Evolutionary conservation across 106 monocot genomes (phyloP).

Genomic region (Acanthochlamys bracteata): DNA sequence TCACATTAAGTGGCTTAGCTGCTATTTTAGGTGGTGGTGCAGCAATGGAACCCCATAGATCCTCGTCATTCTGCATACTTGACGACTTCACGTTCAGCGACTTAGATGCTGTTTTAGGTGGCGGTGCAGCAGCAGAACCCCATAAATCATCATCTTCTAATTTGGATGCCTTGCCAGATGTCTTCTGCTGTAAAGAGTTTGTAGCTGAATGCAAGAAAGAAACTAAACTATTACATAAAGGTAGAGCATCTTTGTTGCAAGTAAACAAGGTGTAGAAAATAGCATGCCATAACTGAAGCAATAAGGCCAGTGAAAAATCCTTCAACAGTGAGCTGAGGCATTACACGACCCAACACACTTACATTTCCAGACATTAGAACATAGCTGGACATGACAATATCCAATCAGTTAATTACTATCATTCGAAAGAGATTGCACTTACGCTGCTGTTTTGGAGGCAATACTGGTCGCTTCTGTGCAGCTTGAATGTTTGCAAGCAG

Average conservation of each 20-base stretch:
- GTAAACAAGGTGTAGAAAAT: not conserved
- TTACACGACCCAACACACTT: too few relatives aligned
- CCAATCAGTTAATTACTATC: too few relatives aligned
- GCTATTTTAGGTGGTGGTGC: not conserved
- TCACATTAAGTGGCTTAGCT: not conserved
- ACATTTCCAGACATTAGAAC: too few relatives aligned
- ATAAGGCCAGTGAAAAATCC: too few relatives aligned
- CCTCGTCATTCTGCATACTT: slow-evolving; percentile 24
- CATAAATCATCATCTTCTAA: slow-evolving; percentile 62
- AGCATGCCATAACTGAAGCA: not conserved
- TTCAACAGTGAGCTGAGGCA: too few relatives aligned
- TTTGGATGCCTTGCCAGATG: slow-evolving; percentile 20
- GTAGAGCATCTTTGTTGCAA: not conserved
- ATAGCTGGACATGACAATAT: too few relatives aligned
- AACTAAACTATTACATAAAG: not conserved
- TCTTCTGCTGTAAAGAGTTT: slow-evolving; percentile 21
- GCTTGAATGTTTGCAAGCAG: slow-evolving; percentile 56
- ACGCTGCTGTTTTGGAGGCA: slow-evolving; percentile 47
- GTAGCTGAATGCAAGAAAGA: slow-evolving; percentile 13
- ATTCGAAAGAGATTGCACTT: not conserved
- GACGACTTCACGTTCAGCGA: slow-evolving; percentile 19
- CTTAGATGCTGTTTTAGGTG: slow-evolving; percentile 40
- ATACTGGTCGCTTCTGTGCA: slow-evolving; percentile 72
- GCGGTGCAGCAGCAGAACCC: slow-evolving; percentile 64
- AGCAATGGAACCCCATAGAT: slow-evolving; percentile 50